phyloP scores from a whole-genome alignment of 2,329 filamentous ascomycete species.

The Zasmidium cellare region DNA sequence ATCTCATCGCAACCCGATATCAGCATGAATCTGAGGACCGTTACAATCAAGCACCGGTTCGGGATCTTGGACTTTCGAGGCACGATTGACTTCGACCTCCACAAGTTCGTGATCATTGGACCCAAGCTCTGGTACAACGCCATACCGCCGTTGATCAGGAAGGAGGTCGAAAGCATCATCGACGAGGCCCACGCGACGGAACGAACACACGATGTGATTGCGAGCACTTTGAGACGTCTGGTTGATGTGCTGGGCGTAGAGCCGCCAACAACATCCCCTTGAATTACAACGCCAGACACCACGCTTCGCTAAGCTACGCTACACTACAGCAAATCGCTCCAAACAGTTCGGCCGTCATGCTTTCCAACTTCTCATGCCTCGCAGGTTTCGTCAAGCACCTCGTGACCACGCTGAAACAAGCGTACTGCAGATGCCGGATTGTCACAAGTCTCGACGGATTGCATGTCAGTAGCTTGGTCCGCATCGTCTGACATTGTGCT shows the following conservation, averaged over 20 bases:
- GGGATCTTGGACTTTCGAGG: conserved; percentile 17
- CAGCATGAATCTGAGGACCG: conserved; percentile 5
- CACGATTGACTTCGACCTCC: conserved; percentile 14
- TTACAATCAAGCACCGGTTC: conserved; percentile 17
- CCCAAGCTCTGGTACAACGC: conserved; percentile 16
- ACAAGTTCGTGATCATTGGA: conserved; percentile 9
- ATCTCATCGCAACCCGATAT: conserved; percentile 3
- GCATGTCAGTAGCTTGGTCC: not conserved
- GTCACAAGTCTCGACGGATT: not conserved
- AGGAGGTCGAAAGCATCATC: conserved; percentile 10
- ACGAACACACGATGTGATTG: conserved; percentile 4
- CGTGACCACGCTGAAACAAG: not conserved
- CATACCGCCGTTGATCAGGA: conserved; percentile 11
- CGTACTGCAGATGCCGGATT: not conserved
- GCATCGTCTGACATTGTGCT: not conserved
- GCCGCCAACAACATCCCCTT: not conserved
- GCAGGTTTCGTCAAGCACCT: not conserved
- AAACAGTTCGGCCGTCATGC: too few relatives aligned
- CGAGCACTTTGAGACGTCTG: conserved; percentile 12
- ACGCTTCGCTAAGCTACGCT: not conserved
- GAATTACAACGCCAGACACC: not conserved
- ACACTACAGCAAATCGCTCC: not conserved
- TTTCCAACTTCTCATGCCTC: not conserved
- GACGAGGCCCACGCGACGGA: conserved; percentile 3
- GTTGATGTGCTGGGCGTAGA: conserved; percentile 12